Evolutionary conservation across 352 stramenopile genomes (phyloP).

Genomic region (Phytophthora pseudosyringae): DNA sequence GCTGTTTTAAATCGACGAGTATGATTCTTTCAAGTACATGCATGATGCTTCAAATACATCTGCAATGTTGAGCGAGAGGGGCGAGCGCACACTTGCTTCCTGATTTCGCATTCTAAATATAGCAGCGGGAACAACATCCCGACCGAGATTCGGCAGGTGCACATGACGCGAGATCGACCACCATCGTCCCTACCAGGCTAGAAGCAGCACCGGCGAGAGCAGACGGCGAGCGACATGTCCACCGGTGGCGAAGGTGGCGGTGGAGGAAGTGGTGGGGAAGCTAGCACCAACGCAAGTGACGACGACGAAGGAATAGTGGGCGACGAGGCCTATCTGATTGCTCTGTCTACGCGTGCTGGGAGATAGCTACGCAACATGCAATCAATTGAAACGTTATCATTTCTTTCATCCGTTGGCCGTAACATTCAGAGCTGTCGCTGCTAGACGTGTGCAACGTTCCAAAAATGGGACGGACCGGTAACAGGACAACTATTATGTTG

Average conservation of each 20-base stretch:
- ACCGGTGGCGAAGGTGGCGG: background rate
- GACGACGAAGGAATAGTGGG: no score
- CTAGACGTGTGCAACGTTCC: constrained; percentile 6
- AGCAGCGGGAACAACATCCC: background rate
- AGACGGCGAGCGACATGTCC: background rate
- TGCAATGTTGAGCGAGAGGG: constrained; percentile 5
- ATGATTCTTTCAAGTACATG: background rate
- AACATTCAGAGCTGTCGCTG: background rate
- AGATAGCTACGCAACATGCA: background rate
- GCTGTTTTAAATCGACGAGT: background rate
- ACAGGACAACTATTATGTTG: background rate
- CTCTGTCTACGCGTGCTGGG: no score
- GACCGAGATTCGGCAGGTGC: background rate
- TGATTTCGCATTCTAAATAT: background rate
- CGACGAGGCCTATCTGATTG: no score
- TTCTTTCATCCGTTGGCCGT: background rate
- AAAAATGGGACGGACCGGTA: constrained; percentile 4
- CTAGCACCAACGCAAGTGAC: no score
- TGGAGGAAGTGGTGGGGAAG: background rate
- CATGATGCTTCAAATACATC: constrained; percentile 4
- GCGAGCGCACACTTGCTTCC: background rate
- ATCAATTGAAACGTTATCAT: background rate
- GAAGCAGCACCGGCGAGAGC: background rate
- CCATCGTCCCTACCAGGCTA: background rate
- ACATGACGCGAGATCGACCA: background rate